phyloP scores from a whole-genome alignment of 352 stramenopile genomes.

The Phytophthora pseudosyringae region DNA sequence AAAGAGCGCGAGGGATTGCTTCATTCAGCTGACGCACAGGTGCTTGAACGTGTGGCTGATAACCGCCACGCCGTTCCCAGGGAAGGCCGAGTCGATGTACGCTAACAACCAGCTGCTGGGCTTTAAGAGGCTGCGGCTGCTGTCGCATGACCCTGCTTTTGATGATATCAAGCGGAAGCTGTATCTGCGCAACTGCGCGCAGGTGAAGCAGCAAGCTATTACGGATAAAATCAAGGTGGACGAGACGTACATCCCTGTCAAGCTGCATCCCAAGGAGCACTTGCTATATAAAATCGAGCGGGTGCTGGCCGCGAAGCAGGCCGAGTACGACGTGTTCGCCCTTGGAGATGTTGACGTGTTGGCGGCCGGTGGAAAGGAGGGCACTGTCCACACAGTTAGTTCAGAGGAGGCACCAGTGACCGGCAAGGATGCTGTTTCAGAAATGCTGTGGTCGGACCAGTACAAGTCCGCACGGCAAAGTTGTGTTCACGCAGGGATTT shows the following conservation, averaged over 20 bases:
- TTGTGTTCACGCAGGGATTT: conserved; percentile 75
- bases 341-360: conserved; percentile 52
- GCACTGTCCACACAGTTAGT: conserved; percentile 7
- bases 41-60: conserved; percentile 88
- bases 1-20: conserved; percentile 78
- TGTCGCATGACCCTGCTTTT: conserved; percentile 77
- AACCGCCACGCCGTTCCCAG: conserved; percentile 84
- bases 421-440: conserved; percentile 16
- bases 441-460: conserved; percentile 47
- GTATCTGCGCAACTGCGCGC: conserved; percentile 85
- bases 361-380: conserved; percentile 35
- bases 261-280: conserved; percentile 72
- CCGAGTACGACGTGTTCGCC: conserved; percentile 44
- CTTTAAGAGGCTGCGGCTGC: conserved; percentile 77
- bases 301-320: conserved; percentile 48
- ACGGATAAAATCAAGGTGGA: conserved; percentile 77
- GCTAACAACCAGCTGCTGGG: conserved; percentile 90
- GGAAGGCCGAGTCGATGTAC: conserved; percentile 82
- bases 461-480: conserved; percentile 66
- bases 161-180: conserved; percentile 90
- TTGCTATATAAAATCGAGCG: conserved; percentile 77
- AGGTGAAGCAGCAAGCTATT: conserved; percentile 85
- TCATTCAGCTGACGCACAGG: conserved; percentile 81
- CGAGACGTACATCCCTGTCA: conserved; percentile 77
- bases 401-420: conserved; percentile 8